Evolutionary conservation across 1,284 basidiomycete genomes (phyloP).

Genomic region (Melanopsichium pennsylvanicum): DNA sequence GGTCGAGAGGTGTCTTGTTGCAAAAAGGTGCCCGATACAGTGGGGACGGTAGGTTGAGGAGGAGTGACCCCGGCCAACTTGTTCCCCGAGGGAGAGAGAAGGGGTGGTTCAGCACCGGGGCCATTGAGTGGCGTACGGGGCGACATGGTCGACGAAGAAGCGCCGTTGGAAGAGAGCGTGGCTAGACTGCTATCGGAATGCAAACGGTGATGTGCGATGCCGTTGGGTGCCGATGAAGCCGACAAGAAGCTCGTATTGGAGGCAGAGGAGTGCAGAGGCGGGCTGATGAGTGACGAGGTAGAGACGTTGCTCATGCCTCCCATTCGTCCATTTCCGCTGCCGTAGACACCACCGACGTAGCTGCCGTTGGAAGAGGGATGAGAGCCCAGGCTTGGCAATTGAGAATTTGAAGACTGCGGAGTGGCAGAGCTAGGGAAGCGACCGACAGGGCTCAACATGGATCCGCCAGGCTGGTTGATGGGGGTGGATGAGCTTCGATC

Average conservation of each 20-base stretch:
- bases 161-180: conserved; percentile 22
- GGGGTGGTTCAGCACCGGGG: conserved; percentile 25
- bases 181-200: conserved; percentile 47
- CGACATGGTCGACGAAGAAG: conserved; percentile 29
- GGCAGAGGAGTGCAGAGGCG: conserved; percentile 27
- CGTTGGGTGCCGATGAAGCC: conserved; percentile 33
- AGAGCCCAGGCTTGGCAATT: conserved; percentile 29
- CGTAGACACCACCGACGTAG: conserved; percentile 38
- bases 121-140: conserved; percentile 50
- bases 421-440: conserved; percentile 25
- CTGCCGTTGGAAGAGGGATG: conserved; percentile 21
- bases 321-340: conserved; percentile 7
- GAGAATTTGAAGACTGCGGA: conserved; percentile 26
- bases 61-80: conserved; percentile 30
- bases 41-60: conserved; percentile 39
- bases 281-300: conserved; percentile 34
- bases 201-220: conserved; percentile 36
- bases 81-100: conserved; percentile 30
- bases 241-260: conserved; percentile 31
- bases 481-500: conserved; percentile 43
- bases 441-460: conserved; percentile 35
- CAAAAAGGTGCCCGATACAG: conserved; percentile 18
- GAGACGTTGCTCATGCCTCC: conserved; percentile 16
- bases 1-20: conserved; percentile 31
- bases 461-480: conserved; percentile 24